These are phyloP conservation scores for Canariomyces notabilis DNA, from an alignment of 2,329 filamentous ascomycete genomes.

Conservation along the genomic window DNA sequence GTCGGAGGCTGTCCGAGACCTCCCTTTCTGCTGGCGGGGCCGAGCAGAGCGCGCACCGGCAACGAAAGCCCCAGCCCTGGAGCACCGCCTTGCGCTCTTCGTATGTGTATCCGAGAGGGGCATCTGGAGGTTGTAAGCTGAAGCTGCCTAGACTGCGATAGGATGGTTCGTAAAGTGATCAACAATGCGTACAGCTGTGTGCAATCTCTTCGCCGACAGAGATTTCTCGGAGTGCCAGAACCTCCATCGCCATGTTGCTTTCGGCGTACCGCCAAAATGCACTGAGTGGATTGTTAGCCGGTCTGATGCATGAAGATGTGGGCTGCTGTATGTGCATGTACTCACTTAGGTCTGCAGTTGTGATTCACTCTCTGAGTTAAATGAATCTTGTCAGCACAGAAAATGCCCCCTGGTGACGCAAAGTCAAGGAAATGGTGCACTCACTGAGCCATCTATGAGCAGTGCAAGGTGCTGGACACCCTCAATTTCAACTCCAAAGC, in stretches of 20 bases:
- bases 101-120: conserved; percentile 20
- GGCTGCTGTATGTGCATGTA: background rate
- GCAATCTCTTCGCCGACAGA: conserved; percentile 21
- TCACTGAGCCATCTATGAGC: conserved; percentile 23
- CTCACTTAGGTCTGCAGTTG: conserved; percentile 25
- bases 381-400: background rate
- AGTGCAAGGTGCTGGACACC: conserved; percentile 25
- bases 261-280: conserved; percentile 21
- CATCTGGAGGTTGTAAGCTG: conserved; percentile 17
- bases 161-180: background rate
- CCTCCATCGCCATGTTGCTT: conserved; percentile 22
- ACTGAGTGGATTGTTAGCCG: conserved; percentile 11
- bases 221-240: conserved; percentile 23
- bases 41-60: conserved; percentile 23
- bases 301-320: no score
- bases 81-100: conserved; percentile 18
- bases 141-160: no score
- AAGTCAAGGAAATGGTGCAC: background rate
- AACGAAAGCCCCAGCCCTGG: conserved; percentile 25
- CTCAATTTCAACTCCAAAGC: conserved; percentile 26
- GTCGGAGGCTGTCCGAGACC: conserved; percentile 21
- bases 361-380: conserved; percentile 24
- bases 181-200: conserved; percentile 21
- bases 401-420: background rate
- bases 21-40: conserved; percentile 5